phyloP scores from a whole-genome alignment of 2,329 filamentous ascomycete genomes.

The Stenocarpella maydis region DNA sequence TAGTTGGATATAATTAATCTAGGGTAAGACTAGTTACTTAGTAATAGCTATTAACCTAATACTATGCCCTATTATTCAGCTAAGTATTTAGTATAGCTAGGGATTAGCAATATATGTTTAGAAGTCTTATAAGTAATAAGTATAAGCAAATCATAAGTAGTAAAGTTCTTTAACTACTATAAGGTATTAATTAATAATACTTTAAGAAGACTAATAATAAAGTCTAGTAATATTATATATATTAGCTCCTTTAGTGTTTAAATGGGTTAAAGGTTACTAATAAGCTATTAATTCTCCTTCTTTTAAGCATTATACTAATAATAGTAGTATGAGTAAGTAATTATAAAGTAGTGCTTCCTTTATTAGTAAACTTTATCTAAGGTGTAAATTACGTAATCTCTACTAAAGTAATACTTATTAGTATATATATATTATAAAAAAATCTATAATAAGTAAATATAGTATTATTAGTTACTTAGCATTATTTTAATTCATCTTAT shows the following conservation, averaged over 20 bases:
- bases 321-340: neutral
- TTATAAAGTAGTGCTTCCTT: neutral
- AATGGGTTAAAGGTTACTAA: neutral
- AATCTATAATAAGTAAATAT: neutral
- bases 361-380: neutral
- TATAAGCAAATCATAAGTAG: neutral
- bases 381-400: neutral
- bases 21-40: neutral
- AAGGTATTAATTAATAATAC: neutral
- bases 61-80: neutral
- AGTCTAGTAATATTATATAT: neutral
- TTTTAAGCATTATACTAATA: neutral
- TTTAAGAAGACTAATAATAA: neutral
- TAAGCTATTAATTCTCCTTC: neutral
- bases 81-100: neutral
- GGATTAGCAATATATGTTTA: neutral
- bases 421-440: neutral
- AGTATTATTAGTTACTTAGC: neutral
- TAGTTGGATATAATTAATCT: neutral
- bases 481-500: constrained; percentile 7
- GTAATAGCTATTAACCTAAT: neutral
- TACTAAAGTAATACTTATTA: constrained; percentile 3
- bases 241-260: neutral
- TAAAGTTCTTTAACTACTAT: neutral
- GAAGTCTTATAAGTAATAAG: neutral